phyloP scores from a whole-genome alignment of 2,329 filamentous ascomycete genomes.

The Apiospora pterosperma region DNA sequence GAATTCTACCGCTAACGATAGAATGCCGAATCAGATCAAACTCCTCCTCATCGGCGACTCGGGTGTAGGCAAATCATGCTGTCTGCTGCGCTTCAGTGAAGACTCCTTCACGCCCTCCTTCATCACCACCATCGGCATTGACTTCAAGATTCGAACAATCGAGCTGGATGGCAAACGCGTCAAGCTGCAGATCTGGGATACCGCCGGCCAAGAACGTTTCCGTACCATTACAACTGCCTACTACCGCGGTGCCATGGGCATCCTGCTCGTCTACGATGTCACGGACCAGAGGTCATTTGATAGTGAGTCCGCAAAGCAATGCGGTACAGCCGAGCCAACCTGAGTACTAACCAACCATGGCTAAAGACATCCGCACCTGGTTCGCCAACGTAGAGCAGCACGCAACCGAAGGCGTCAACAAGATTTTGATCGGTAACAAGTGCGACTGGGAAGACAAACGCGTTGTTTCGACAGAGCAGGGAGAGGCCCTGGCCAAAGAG shows the following conservation, averaged over 20 bases:
- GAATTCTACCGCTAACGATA: conserved; percentile 10
- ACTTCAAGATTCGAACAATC: conserved; percentile 99
- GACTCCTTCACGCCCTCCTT: conserved; percentile 97
- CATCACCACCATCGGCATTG: conserved; percentile 98
- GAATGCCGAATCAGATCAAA: conserved; percentile 69
- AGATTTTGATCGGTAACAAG: conserved; percentile 99
- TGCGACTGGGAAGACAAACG: conserved; percentile 99
- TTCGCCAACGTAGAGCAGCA: conserved; percentile 99
- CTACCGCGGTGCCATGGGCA: conserved; percentile 98
- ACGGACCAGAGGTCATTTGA: conserved; percentile 95
- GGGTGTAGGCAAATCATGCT: conserved; percentile 96
- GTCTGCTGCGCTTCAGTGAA: conserved; percentile 92
- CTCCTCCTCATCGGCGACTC: conserved; percentile 95
- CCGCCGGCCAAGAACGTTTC: conserved; percentile 96
- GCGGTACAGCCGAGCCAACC: conserved; percentile 7
- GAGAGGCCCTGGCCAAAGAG: conserved; percentile 90
- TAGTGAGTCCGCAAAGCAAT: conserved; percentile 52
- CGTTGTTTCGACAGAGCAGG: conserved; percentile 86
- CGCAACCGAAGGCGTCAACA: conserved; percentile 98
- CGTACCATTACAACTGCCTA: conserved; percentile 98
- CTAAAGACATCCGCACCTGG: conserved; percentile 93
- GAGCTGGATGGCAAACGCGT: conserved; percentile 98
- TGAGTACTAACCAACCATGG: conserved; percentile 11
- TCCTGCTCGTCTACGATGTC: conserved; percentile 95
- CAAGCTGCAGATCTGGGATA: conserved; percentile 99